Base-by-base conservation (phyloP, 31 red algal species). In the Endocladia muricata region DNA sequence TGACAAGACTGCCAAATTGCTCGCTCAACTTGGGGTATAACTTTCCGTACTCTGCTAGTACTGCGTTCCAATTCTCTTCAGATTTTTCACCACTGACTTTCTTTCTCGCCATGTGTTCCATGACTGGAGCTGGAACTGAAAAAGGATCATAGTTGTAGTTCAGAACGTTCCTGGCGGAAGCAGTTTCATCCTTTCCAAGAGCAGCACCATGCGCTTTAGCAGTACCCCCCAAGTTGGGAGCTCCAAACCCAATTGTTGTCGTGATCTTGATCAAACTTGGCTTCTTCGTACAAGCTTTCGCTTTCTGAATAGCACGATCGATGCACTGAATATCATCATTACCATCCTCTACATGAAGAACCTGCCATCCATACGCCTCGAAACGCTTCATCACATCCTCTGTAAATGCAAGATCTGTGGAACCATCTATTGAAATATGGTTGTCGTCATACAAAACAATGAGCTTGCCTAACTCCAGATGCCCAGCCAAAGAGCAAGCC, bases 371-470 rank as follows among this genome's bases (percentile, higher is more conserved):
- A 47, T 91, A 88, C n/a, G 88, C 84, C 40, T 92, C 55, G 63
- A 85, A 94, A 4, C 91, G 62, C 17, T 76, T 30, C 2, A 30
- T 40, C 7, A 92, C 88, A 76, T 94, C 70, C 34, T 94, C 91
- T 29, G 77, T 61, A 68, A 94, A 92, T 22, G 91, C 79, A 55
- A 88, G 52, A 33, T 91, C 85, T 4, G 96, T 92, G 37, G 54
- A 44, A n/a, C 87, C 96, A 61, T 98, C 96, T 42, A 98, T 91
- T 40, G 90, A 84, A 49, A 98, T 92, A 40, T 91, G 43, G 85
- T 98, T 98, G 61, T 92, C 88, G 67, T 98, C 96, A 79, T 98
- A 98, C 33, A 98, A 52, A 42, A 76, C 81, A 60, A 94, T 98
- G 73, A 98, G 91, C 67, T 98, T 98, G 37, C 88, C 90, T 21